A percentile compares a stretch with the other conserved stretches of the same genome.
Evolutionary conservation across 2,329 filamentous ascomycete species (phyloP).

Genomic region (Colletotrichum sp.): DNA sequence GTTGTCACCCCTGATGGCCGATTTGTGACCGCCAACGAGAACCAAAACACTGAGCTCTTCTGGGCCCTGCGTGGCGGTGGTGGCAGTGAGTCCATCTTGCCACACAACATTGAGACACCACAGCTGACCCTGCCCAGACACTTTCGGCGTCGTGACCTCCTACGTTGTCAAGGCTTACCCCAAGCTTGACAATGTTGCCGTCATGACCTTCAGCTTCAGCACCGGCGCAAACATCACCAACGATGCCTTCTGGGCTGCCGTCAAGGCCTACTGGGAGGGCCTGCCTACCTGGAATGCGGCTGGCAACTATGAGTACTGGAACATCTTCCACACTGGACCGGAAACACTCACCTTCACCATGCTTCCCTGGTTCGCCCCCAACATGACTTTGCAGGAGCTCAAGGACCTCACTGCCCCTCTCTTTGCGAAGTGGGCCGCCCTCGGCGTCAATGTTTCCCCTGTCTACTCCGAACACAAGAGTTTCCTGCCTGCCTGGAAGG

Average conservation of each 20-base stretch:
- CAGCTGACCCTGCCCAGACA: constrained; percentile 46
- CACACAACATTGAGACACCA: not conserved
- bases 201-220: constrained; percentile 46
- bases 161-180: constrained; percentile 57
- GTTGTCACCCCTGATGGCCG: constrained; percentile 49
- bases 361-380: constrained; percentile 30
- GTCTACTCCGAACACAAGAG: constrained; percentile 27
- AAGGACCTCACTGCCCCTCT: constrained; percentile 37
- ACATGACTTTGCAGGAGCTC: constrained; percentile 35
- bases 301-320: constrained; percentile 28
- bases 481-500: constrained; percentile 29
- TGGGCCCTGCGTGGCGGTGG: constrained; percentile 55
- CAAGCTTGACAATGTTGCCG: constrained; percentile 42
- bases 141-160: constrained; percentile 60
- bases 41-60: constrained; percentile 49
- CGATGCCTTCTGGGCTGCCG: constrained; percentile 10
- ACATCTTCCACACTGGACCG: constrained; percentile 27
- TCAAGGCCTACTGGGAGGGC: constrained; percentile 25
- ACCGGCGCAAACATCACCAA: not conserved
- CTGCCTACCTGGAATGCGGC: constrained; percentile 25
- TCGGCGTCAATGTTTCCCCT: constrained; percentile 31
- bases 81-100: constrained; percentile 1
- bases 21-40: constrained; percentile 42
- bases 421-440: constrained; percentile 31
- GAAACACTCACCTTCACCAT: constrained; percentile 28